Evolutionary conservation across 208 protist species (phyloP), one percentile per base, ranked within the genome.

Genomic region (Leishmania martiniquensis): DNA sequence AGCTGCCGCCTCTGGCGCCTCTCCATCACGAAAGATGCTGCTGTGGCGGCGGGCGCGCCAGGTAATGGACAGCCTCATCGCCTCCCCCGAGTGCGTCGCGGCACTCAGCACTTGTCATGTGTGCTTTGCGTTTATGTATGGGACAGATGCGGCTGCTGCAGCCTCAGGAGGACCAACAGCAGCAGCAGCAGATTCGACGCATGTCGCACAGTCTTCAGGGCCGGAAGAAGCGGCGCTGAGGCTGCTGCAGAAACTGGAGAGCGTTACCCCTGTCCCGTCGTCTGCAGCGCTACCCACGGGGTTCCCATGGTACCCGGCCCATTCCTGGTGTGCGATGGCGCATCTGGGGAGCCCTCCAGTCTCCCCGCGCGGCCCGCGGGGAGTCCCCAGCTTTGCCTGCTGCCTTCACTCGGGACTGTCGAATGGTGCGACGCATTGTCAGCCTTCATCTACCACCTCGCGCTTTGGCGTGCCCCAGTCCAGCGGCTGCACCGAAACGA

Each of bases 91-190:
- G 57, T 91, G 86, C 47, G 69, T 73, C 52, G 78, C 77, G 7
- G 78, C 82, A 12, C 80, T 95, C 29, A 77, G 75, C 7, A 62
- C 72, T 20, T 92, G 93, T 73, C 89, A 91, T 70, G 84, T 83
- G 1, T 89, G 81, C 65, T 93, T 91, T 62, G 85, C 83, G 49
- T 93, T 90, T 74, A 75, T 93, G 25, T 95, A 93, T 69, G 89
- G 88, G 1, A 55, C 32, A 29, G 66, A 80, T 62, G 25, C 13
- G 20, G 55, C 77, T 37, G 67, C 12, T 34, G 73, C 0, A 59
- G 45, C 51, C 13, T n/a, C 29, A 52, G 10, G 2, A 22, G n/a
- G 13, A 51, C 25, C 15, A 69, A 0, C 15, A 47, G 42, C 34
- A 69, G 37, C 63, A 47, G 7, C 37, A 69, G 7, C 65, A 51